Evolutionary conservation across 306 rosid genomes (phyloP), one percentile per base, ranked within the genome.

Genomic region (Crotalaria pallida): DNA sequence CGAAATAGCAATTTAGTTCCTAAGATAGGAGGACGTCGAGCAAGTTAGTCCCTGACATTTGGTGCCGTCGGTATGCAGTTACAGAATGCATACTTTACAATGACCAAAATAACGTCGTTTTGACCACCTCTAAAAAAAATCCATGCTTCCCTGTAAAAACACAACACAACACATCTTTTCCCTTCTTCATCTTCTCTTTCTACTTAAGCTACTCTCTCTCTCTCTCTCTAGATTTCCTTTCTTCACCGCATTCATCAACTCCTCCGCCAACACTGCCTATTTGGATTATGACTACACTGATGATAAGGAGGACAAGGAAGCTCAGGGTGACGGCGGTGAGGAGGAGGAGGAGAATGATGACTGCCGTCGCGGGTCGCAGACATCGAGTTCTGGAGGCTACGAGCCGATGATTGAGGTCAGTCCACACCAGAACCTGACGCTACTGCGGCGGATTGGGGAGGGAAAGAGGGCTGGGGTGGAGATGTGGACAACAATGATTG

Each of bases 361-460:
- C 24, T 69, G 83, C 64, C 86, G 89, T 5, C 69, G 95, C 0
- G 88, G 79, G 1, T 88, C 96, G 5, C 84, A 78, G 40, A 51
- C 88, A 0, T 87, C 97, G 7, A 90, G 90, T 57, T 87, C 96
- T 2, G 87, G 95, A 1, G 89, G 90, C 10, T 90, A 95, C n/a
- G 99, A 91, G 38, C 95, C 96, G 26, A 89, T 90, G 77, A 88
- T 93, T 49, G 98, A 87, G 77, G 87, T 91, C 1, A 95, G 91
- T 17, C 87, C 78, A 68, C 99, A 91, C 76, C 90, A 77, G 36
- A 96, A 91, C 55, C 38, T 94, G 89, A 88, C 79, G 75, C 77
- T 94, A 75, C 63, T 85, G 85, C 63, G 75, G 72, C 82, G 84
- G 85, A 82, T 91, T 55, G 95, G 92, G 73, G 96, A 87, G 70